phyloP scores from a whole-genome alignment of 2,329 filamentous ascomycete genomes.

The Thielaviopsis ethacetica region DNA sequence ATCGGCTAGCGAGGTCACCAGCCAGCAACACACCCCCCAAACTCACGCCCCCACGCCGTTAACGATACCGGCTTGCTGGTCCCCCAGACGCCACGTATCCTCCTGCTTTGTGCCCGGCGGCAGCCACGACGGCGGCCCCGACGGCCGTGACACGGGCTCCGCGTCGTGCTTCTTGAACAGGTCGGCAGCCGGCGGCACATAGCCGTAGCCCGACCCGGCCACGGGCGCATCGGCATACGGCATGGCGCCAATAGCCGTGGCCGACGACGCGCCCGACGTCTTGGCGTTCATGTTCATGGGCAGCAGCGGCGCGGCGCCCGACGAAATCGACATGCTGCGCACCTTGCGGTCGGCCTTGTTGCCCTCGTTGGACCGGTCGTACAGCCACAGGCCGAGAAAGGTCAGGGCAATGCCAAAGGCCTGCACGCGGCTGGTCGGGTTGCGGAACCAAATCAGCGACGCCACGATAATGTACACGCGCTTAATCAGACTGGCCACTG shows the following conservation, averaged over 20 bases:
- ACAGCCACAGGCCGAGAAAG: constrained; percentile 83
- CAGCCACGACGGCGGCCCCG: constrained; percentile 38
- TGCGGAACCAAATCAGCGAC: constrained; percentile 92
- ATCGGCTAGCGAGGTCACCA: no score
- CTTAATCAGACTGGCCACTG: constrained; percentile 89
- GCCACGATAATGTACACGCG: constrained; percentile 93
- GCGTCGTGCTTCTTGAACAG: constrained; percentile 3
- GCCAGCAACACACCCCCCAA: background rate
- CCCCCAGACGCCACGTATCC: constrained; percentile 52
- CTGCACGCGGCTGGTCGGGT: constrained; percentile 68
- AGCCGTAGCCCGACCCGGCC: constrained; percentile 4
- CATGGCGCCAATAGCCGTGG: background rate
- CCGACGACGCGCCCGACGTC: background rate
- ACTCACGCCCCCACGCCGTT: constrained; percentile 15
- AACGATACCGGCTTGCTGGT: constrained; percentile 13
- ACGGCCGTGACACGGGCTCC: background rate
- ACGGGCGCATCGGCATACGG: background rate
- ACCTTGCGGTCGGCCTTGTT: constrained; percentile 76
- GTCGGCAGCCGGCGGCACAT: background rate
- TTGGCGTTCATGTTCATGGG: constrained; percentile 33
- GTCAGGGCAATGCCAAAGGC: constrained; percentile 75
- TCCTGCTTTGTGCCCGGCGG: constrained; percentile 71
- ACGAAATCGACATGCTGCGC: constrained; percentile 37
- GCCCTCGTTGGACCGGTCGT: constrained; percentile 79
- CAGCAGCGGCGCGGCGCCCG: constrained; percentile 35